phyloP scores from a whole-genome alignment of 257 asterid species.

The Ehretia macrophylla region DNA sequence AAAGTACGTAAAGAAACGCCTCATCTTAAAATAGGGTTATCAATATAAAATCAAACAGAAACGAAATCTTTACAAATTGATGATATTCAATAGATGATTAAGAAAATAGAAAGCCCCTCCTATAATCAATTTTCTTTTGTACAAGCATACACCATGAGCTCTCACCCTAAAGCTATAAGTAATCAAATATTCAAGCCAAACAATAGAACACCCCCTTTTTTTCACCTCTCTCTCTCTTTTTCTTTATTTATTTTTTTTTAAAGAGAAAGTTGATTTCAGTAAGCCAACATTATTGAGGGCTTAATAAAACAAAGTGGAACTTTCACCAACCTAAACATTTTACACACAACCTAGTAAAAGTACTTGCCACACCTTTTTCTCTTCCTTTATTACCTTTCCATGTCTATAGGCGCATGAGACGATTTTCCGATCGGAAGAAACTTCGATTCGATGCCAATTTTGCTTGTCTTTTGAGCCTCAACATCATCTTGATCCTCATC shows the following conservation, averaged over 20 bases:
- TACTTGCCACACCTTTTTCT: too few relatives aligned
- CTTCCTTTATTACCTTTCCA: constrained; percentile 37
- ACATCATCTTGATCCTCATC: constrained; percentile 25
- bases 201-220: constrained; percentile 12
- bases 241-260: too few relatives aligned
- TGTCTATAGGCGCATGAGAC: constrained; percentile 24
- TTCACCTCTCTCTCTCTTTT: too few relatives aligned
- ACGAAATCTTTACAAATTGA: constrained; percentile 1
- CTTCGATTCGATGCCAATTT: constrained; percentile 16
- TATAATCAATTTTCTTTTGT: constrained; percentile 4
- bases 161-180: constrained; percentile 10
- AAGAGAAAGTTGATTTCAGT: constrained; percentile 1
- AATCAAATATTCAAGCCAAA: constrained; percentile 28
- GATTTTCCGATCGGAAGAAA: constrained; percentile 38
- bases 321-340: constrained; percentile 10
- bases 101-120: background rate
- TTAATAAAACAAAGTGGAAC: constrained; percentile 14
- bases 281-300: constrained; percentile 29
- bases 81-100: background rate
- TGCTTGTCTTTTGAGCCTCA: constrained; percentile 47
- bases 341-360: too few relatives aligned
- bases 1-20: too few relatives aligned
- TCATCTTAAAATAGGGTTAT: too few relatives aligned
- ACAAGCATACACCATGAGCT: constrained; percentile 10
- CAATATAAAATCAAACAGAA: background rate